phyloP scores from a whole-genome alignment of 2,329 filamentous ascomycete species.

The Hawksworthiomyces lignivorus region DNA sequence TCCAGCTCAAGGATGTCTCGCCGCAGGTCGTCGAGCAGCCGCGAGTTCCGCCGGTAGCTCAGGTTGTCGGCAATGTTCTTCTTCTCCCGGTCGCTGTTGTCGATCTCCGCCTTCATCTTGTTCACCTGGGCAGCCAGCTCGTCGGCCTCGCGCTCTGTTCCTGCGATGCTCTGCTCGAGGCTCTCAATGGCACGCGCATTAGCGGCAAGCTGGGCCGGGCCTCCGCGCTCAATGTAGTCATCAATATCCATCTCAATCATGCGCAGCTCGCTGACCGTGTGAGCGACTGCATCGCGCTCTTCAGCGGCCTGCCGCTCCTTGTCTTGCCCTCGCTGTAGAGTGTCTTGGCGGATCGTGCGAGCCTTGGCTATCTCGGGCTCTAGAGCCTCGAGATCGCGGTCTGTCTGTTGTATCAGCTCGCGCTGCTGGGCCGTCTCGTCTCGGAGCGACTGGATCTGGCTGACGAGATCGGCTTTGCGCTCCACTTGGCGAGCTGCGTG shows the following conservation, averaged over 20 bases:
- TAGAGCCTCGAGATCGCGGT: slow-evolving; percentile 66
- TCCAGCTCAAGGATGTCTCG: slow-evolving; percentile 68
- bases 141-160: slow-evolving; percentile 59
- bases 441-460: slow-evolving; percentile 67
- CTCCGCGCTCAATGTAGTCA: slow-evolving; percentile 69
- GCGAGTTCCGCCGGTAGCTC: slow-evolving; percentile 68
- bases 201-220: slow-evolving; percentile 60
- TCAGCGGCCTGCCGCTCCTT: slow-evolving; percentile 66
- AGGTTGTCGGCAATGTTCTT: slow-evolving; percentile 86
- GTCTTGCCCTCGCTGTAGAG: slow-evolving; percentile 59
- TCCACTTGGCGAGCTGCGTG: slow-evolving; percentile 68
- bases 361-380: slow-evolving; percentile 70
- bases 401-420: slow-evolving; percentile 59
- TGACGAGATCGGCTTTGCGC: slow-evolving; percentile 64
- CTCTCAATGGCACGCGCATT: slow-evolving; percentile 62
- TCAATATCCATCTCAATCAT: slow-evolving; percentile 70
- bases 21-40: slow-evolving; percentile 58
- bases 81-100: slow-evolving; percentile 74
- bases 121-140: slow-evolving; percentile 65
- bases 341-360: slow-evolving; percentile 68
- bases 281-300: slow-evolving; percentile 62
- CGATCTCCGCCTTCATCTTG: slow-evolving; percentile 66
- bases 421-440: slow-evolving; percentile 61
- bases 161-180: slow-evolving; percentile 58
- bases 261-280: slow-evolving; percentile 69